Percentiles rank a stretch among this genome's conserved stretches.
These are phyloP conservation scores for Lumnitzera littorea DNA, from an alignment of 345 rosid genomes.

Conservation along the genomic window DNA sequence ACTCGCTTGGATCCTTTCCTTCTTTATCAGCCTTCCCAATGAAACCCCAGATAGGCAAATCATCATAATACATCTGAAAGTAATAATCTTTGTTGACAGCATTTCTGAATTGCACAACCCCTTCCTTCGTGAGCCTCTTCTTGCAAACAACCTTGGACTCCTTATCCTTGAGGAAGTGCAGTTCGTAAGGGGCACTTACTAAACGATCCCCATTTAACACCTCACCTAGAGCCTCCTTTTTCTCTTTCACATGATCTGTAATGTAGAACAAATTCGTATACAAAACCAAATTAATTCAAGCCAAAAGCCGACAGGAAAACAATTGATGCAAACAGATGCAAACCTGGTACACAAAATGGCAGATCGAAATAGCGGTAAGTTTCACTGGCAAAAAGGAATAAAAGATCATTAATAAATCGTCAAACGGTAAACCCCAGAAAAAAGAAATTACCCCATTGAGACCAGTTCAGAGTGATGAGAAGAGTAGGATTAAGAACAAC, in stretches of 20 bases:
- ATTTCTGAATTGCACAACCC: conserved; percentile 30
- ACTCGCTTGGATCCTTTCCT: conserved; percentile 38
- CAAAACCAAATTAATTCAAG: background rate
- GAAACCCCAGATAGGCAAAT: conserved; percentile 53
- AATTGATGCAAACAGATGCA: background rate
- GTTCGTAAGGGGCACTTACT: conserved; percentile 44
- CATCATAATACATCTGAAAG: conserved; percentile 57
- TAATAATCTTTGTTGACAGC: conserved; percentile 40
- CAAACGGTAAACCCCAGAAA: background rate
- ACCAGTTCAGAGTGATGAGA: background rate
- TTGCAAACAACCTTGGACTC: conserved; percentile 30
- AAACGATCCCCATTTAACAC: conserved; percentile 47
- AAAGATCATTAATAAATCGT: background rate
- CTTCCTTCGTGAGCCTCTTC: conserved; percentile 26
- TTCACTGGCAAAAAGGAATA: conserved; percentile 23
- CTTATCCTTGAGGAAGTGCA: conserved; percentile 36
- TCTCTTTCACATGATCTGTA: conserved; percentile 35
- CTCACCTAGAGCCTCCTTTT: conserved; percentile 55
- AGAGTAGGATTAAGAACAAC: too few species aligned
- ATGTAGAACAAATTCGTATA: background rate
- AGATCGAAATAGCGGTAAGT: conserved; percentile 50
- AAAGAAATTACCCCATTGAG: background rate
- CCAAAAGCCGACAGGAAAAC: background rate
- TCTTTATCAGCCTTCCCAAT: conserved; percentile 43
- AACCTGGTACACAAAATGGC: conserved; percentile 51